These are phyloP conservation scores for Kalanchoe fedtschenkoi DNA, from an alignment of 164 flowering plant genomes.

Conservation along the genomic window DNA sequence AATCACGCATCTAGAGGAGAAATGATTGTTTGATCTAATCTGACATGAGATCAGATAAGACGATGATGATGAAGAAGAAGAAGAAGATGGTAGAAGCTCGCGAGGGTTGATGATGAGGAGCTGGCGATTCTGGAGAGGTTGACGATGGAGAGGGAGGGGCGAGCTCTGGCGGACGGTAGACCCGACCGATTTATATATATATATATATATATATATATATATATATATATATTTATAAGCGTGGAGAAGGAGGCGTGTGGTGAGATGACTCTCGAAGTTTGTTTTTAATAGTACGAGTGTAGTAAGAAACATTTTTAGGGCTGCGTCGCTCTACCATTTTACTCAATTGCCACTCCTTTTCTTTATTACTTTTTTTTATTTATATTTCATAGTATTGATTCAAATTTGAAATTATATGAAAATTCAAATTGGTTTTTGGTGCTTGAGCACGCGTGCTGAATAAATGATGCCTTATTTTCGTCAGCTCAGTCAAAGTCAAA, in stretches of 20 bases:
- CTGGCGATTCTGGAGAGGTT: not conserved
- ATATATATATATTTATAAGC: not conserved
- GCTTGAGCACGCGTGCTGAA: too few species aligned
- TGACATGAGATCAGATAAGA: not conserved
- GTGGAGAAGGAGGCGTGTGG: conserved; percentile 7
- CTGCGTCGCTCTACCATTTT: too few species aligned
- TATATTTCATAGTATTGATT: too few species aligned
- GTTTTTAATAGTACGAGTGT: too few species aligned
- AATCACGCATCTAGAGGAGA: conserved; percentile 18
- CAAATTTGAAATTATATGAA: too few species aligned
- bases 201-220: not conserved
- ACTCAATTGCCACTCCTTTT: too few species aligned
- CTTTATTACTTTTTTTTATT: too few species aligned
- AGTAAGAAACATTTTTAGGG: too few species aligned
- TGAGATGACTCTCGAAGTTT: not conserved
- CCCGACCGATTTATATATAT: not conserved
- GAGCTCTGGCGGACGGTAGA: not conserved
- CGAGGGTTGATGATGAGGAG: not conserved
- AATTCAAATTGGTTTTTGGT: too few species aligned
- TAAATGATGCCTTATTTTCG: too few species aligned
- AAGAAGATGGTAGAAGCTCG: too few species aligned
- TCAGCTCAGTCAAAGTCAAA: too few species aligned
- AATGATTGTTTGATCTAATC: not conserved
- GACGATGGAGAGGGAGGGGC: not conserved
- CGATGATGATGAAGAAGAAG: not conserved